phyloP scores from a whole-genome alignment of 78 protist genomes.

The Dictyostelium firmibasis region DNA sequence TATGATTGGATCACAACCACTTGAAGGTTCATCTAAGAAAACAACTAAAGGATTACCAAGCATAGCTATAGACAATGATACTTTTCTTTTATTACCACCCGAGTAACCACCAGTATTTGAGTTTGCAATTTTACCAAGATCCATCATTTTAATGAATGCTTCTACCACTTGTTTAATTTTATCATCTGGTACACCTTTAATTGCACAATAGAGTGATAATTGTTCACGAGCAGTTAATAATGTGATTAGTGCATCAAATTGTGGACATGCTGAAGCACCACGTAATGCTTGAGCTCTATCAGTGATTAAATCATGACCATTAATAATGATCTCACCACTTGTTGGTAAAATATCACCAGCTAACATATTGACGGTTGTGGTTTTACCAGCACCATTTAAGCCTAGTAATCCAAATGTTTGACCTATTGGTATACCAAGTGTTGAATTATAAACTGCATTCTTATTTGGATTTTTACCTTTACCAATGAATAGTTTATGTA shows the following conservation, averaged over 20 bases:
- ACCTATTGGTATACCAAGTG: constrained; percentile 50
- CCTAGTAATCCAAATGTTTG: constrained; percentile 54
- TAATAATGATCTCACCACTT: constrained; percentile 84
- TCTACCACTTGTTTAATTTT: background rate
- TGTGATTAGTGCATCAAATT: constrained; percentile 62
- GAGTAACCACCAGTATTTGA: constrained; percentile 59
- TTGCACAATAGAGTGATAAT: constrained; percentile 26
- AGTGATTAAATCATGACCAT: constrained; percentile 68
- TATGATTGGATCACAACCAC: constrained; percentile 91
- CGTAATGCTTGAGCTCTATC: constrained; percentile 26
- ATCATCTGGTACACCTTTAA: constrained; percentile 63
- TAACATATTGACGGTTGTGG: constrained; percentile 91
- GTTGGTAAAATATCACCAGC: constrained; percentile 89
- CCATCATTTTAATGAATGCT: constrained; percentile 66
- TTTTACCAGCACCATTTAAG: constrained; percentile 84
- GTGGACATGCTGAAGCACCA: constrained; percentile 31
- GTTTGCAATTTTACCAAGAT: constrained; percentile 15
- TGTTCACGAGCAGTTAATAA: constrained; percentile 72
- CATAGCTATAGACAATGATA: constrained; percentile 89
- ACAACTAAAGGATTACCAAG: constrained; percentile 83
- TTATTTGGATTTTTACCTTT: constrained; percentile 55
- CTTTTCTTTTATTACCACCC: constrained; percentile 93
- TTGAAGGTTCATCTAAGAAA: constrained; percentile 58
- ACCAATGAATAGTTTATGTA: constrained; percentile 33
- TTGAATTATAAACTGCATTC: constrained; percentile 40